Percentiles rank a stretch among this genome's conserved stretches.
These are phyloP conservation scores for Henckelia pumila DNA, from an alignment of 257 asterid genomes.

Conservation along the genomic window DNA sequence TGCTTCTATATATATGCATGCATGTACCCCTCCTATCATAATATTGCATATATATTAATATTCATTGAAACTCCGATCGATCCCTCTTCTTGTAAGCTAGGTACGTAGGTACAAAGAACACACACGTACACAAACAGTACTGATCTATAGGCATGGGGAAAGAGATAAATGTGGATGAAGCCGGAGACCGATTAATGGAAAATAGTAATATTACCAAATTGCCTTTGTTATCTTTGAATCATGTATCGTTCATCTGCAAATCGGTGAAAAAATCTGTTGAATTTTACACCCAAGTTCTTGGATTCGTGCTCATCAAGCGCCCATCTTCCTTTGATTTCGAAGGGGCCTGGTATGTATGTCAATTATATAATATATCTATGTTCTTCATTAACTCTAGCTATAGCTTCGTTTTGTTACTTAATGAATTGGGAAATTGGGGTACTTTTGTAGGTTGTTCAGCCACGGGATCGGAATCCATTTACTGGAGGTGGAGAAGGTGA, in stretches of 20 bases:
- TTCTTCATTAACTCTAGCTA: no score
- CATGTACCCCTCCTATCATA: no score
- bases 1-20: no score
- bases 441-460: slow-evolving; percentile 88
- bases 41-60: no score
- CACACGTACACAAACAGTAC: no score
- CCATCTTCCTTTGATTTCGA: slow-evolving; percentile 82
- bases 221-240: slow-evolving; percentile 62
- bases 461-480: slow-evolving; percentile 88
- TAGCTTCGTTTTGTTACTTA: no score
- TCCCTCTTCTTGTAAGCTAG: no score
- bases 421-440: no score
- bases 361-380: no score
- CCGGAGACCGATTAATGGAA: no score
- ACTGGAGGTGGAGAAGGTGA: slow-evolving; percentile 43
- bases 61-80: no score
- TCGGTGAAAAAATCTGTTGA: slow-evolving; percentile 52
- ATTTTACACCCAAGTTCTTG: slow-evolving; percentile 65
- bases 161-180: not conserved
- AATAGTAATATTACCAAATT: not conserved
- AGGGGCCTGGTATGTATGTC: slow-evolving; percentile 91
- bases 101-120: no score
- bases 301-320: slow-evolving; percentile 68
- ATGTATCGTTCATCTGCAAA: slow-evolving; percentile 68
- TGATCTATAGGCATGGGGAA: not conserved